phyloP scores from a whole-genome alignment of 176 grass and related monocot species.

The Guadua angustifolia region DNA sequence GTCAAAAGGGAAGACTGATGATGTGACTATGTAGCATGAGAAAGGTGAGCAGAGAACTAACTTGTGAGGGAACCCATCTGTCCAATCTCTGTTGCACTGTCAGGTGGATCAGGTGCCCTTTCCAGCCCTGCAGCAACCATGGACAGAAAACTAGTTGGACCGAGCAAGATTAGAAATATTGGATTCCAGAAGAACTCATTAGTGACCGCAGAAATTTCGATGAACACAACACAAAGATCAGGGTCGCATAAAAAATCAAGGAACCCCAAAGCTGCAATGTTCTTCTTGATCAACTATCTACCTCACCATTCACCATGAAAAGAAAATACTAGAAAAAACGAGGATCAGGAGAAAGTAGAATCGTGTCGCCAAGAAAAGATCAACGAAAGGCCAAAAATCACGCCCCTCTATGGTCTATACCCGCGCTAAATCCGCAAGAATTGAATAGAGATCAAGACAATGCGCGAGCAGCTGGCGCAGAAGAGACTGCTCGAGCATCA shows the following conservation, averaged over 20 bases:
- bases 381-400: neutral
- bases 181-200: neutral
- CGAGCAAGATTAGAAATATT: neutral
- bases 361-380: neutral
- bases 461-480: neutral
- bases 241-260: neutral
- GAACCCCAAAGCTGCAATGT: neutral
- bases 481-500: neutral
- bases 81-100: neutral
- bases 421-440: neutral
- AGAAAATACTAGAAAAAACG: too few species aligned
- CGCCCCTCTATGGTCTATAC: neutral
- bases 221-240: neutral
- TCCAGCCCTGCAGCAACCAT: slow-evolving; percentile 10
- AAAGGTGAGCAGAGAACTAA: slow-evolving; percentile 15
- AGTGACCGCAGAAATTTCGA: neutral
- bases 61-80: slow-evolving; percentile 53
- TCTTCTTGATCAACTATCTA: neutral
- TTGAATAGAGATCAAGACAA: neutral
- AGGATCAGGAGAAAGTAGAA: neutral
- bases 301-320: too few species aligned
- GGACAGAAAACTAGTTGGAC: neutral
- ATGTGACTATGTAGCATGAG: slow-evolving; percentile 12
- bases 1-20: neutral
- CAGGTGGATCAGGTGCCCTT: neutral